Evolutionary conservation across 116 monocot species (phyloP).

Genomic region (Zostera marina): DNA sequence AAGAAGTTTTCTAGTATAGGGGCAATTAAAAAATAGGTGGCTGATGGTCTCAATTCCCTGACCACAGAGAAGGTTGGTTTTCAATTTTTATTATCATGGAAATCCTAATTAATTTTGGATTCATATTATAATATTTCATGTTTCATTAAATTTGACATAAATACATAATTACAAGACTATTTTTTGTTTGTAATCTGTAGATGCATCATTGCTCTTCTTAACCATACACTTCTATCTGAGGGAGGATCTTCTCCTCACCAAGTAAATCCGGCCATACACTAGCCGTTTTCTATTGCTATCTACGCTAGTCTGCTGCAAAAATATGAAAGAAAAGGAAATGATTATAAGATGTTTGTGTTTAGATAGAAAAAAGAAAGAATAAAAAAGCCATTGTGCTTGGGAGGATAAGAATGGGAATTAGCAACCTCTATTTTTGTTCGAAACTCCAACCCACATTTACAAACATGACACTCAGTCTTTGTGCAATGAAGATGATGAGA

Average conservation of each 20-base stretch:
- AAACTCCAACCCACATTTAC: constrained; percentile 47
- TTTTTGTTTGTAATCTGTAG: not conserved
- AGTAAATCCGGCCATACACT: constrained; percentile 84
- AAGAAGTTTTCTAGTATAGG: no score
- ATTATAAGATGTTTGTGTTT: not conserved
- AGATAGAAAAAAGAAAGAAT: not conserved
- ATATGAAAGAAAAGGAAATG: not conserved
- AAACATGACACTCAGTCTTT: constrained; percentile 89
- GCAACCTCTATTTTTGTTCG: constrained; percentile 65
- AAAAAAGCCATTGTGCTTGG: not conserved
- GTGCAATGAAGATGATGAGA: constrained; percentile 25
- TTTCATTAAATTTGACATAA: not conserved
- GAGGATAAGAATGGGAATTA: not conserved
- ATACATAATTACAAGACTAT: not conserved
- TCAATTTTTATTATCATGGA: not conserved
- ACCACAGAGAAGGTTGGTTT: not conserved
- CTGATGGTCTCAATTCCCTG: no score
- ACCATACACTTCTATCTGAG: not conserved
- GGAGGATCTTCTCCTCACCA: constrained; percentile 14
- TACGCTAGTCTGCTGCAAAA: constrained; percentile 19
- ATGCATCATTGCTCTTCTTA: not conserved
- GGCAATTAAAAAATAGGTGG: no score
- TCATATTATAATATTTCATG: no score
- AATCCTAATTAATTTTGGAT: not conserved
- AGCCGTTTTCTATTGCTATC: constrained; percentile 16